A percentile compares a stretch with the other conserved stretches of the same genome.
These are phyloP conservation scores for Bisporella sp. DNA, from an alignment of 2,329 filamentous ascomycete genomes.

Conservation along the genomic window DNA sequence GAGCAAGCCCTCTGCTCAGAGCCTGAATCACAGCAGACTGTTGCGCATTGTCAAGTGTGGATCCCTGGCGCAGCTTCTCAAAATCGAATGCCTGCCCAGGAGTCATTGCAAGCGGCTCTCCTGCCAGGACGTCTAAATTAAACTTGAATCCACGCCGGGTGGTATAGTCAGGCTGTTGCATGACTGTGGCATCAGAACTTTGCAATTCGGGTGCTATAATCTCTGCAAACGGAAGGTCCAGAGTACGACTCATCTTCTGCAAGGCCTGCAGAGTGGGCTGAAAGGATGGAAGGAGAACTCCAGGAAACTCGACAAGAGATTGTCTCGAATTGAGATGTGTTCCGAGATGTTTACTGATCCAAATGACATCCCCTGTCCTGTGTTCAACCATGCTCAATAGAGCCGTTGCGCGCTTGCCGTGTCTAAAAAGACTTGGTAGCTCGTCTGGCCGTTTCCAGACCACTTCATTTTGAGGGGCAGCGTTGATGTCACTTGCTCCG, in stretches of 20 bases:
- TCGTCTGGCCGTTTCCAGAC: no score
- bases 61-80: constrained; percentile 18
- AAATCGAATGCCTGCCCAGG: constrained; percentile 26
- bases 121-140: constrained; percentile 27
- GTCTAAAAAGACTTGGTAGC: no score
- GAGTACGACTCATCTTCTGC: constrained; percentile 40
- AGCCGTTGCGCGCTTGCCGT: no score
- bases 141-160: constrained; percentile 41
- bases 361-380: no score
- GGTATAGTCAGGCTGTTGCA: constrained; percentile 45
- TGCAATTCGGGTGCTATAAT: constrained; percentile 33
- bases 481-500: no score
- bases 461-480: no score
- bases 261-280: constrained; percentile 47
- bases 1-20: constrained; percentile 44
- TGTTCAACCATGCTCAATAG: no score
- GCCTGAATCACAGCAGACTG: constrained; percentile 44
- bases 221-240: constrained; percentile 41
- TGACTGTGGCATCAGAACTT: constrained; percentile 12
- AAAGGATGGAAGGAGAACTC: constrained; percentile 51
- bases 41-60: constrained; percentile 44
- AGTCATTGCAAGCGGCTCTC: constrained; percentile 20
- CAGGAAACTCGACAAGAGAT: constrained; percentile 53
- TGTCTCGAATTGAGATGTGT: constrained; percentile 16
- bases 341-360: no score